These are phyloP conservation scores for Rhinocladiella mackenziei DNA, from an alignment of 2,329 filamentous ascomycete genomes.

Conservation along the genomic window DNA sequence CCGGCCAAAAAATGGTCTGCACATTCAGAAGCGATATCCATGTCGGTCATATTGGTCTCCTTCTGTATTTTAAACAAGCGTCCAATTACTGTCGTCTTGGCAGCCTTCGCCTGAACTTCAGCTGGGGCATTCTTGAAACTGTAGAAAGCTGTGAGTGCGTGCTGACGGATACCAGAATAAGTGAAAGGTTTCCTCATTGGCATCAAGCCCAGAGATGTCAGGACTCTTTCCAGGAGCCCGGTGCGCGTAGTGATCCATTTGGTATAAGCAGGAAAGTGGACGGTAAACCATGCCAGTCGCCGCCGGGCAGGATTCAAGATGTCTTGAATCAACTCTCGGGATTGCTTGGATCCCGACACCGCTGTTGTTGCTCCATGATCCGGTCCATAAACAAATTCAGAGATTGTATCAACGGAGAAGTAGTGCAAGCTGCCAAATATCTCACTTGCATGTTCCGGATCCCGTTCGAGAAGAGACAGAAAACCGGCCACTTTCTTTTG, in stretches of 20 bases:
- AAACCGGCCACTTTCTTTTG: constrained; percentile 41
- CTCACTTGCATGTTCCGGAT: constrained; percentile 38
- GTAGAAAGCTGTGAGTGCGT: constrained; percentile 39
- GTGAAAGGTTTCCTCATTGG: constrained; percentile 51
- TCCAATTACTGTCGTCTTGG: constrained; percentile 28
- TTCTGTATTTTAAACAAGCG: constrained; percentile 23
- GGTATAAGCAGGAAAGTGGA: constrained; percentile 46
- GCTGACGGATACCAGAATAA: constrained; percentile 49
- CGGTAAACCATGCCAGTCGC: constrained; percentile 48
- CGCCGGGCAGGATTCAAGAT: constrained; percentile 48
- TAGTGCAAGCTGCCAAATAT: constrained; percentile 51
- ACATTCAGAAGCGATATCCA: constrained; percentile 52
- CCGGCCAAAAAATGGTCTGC: constrained; percentile 53
- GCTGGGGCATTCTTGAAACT: constrained; percentile 31
- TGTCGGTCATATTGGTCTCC: constrained; percentile 37
- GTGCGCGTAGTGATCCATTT: constrained; percentile 48
- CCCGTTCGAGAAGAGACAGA: constrained; percentile 40
- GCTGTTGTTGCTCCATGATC: constrained; percentile 43
- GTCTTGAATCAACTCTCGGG: constrained; percentile 46
- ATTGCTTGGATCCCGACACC: constrained; percentile 36
- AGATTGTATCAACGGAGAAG: constrained; percentile 53
- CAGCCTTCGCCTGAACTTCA: constrained; percentile 27
- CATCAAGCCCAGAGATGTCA: constrained; percentile 37
- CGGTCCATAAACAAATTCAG: constrained; percentile 49
- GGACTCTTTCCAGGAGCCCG: constrained; percentile 36